These are phyloP conservation scores for Parietaria judaica DNA, from an alignment of 306 rosid species.

Conservation along the genomic window DNA sequence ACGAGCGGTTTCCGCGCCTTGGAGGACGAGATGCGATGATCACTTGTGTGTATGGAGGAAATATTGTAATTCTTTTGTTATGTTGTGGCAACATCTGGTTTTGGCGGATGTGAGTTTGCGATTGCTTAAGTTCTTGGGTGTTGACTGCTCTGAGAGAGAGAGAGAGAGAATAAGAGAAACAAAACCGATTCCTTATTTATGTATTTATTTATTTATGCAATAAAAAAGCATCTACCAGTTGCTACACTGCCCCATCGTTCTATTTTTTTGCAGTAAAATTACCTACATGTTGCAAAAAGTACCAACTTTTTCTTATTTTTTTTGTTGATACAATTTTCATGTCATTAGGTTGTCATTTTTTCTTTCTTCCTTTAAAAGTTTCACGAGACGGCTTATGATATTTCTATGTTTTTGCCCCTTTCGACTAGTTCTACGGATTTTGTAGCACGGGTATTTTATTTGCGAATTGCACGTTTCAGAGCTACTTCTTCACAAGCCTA, in stretches of 20 bases:
- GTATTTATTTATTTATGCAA: constrained; percentile 28
- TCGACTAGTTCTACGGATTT: no score
- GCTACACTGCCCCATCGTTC: constrained; percentile 12
- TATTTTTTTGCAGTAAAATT: no score
- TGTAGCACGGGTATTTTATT: no score
- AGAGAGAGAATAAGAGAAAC: constrained; percentile 36
- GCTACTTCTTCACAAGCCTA: no score
- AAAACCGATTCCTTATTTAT: constrained; percentile 22
- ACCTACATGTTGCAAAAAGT: no score
- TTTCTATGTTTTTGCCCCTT: no score
- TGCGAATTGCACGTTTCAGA: no score
- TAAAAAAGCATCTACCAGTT: constrained; percentile 33
- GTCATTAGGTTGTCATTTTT: no score
- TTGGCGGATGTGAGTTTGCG: constrained; percentile 31
- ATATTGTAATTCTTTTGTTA: constrained; percentile 14
- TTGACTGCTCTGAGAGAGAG: constrained; percentile 5
- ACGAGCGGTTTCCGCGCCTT: constrained; percentile 94
- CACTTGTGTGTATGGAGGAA: constrained; percentile 18
- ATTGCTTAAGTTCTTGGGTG: constrained; percentile 21
- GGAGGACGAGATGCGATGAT: constrained; percentile 91
- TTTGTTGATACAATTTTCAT: no score
- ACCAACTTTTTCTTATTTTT: no score
- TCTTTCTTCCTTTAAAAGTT: no score
- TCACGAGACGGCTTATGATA: no score
- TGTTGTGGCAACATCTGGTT: constrained; percentile 18